Percentiles rank a stretch among this genome's conserved stretches.
Evolutionary conservation across 1,139 yeast species (phyloP).

Genomic region (Nakaseomyces delphensis): DNA sequence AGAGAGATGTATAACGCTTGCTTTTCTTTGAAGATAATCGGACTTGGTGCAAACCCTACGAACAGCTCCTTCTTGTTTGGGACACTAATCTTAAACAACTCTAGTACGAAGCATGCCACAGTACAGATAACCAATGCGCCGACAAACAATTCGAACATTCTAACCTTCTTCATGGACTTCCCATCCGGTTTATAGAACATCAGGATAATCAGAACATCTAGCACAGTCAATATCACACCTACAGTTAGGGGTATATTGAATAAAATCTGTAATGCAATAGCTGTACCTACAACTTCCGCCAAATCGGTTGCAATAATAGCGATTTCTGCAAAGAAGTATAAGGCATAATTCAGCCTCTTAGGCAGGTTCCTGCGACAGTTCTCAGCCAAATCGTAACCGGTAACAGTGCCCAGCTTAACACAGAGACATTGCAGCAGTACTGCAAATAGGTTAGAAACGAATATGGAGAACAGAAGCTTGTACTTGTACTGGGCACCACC

Average conservation of each 20-base stretch:
- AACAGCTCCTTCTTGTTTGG: constrained; percentile 49
- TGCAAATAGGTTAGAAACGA: constrained; percentile 79
- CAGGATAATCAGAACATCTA: constrained; percentile 76
- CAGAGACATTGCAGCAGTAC: constrained; percentile 74
- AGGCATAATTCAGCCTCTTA: constrained; percentile 42
- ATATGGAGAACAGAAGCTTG: constrained; percentile 68
- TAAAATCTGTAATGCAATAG: constrained; percentile 75
- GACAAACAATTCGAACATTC: constrained; percentile 78
- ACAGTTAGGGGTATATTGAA: constrained; percentile 65
- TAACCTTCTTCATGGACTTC: constrained; percentile 59
- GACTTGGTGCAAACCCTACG: constrained; percentile 73
- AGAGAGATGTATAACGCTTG: constrained; percentile 79
- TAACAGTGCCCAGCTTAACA: constrained; percentile 68
- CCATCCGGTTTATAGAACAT: constrained; percentile 79
- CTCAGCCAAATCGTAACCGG: constrained; percentile 69
- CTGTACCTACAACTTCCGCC: constrained; percentile 82
- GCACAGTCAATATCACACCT: constrained; percentile 75
- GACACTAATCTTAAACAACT: constrained; percentile 58
- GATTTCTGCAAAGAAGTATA: constrained; percentile 66
- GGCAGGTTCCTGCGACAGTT: constrained; percentile 60
- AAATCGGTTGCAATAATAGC: constrained; percentile 81
- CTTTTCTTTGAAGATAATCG: constrained; percentile 60
- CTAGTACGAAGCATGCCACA: constrained; percentile 75
- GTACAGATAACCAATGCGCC: constrained; percentile 71
- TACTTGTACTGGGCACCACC: constrained; percentile 87